Evolutionary conservation across 805 yeast genomes (phyloP), one percentile per base, ranked within the genome.

Genomic region (Komagataella mondaviorum): DNA sequence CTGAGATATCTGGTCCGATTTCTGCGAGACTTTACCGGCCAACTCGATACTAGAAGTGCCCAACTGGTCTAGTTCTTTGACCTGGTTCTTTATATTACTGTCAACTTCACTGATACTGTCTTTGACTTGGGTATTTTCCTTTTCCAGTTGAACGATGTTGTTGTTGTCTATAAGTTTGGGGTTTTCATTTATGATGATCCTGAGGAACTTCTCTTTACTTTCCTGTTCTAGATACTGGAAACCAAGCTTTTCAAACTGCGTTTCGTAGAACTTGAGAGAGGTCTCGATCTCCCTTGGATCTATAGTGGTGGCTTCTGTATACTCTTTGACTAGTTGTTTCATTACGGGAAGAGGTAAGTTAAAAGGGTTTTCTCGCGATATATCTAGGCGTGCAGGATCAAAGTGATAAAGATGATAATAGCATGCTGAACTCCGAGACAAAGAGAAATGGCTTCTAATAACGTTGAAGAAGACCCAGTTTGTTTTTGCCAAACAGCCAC

Each of bases 221-320:
- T 83, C 89, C 58, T 83, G 85, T 60, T 85, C 91, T 46, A 83
- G 61, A 59, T 80, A 85, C 52, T 81, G 75, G 55, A 81, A 81
- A 57, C 81, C 80, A 46, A 83, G 66, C 53, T 81, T 73, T 16
- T 76, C 72, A 53, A 77, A 76, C 39, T 30, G 39, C 12, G 39
- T 30, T 10, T 30, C 39, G 39, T 30, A 30, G 39, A 30, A 30
- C 39, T 30, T 30, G 39, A 30, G 39, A 30, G 39, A 30, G 39
- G 10, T 30, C 39, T 30, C 39, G 39, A 30, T 30, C 39, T 30
- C 39, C 14, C 39, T 30, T 1, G 39, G 39, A 30, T 30, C 39
- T 8, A 30, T 30, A 30, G 39, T 30, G 10, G 39, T 30, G 6
- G 39, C 12, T 30, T 30, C 39, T 10, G 39, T 30, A 14, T 30